A percentile compares a stretch with the other conserved stretches of the same genome.
Evolutionary conservation across 1,139 yeast genomes (phyloP).

Genomic region (Geotrichum reessii): DNA sequence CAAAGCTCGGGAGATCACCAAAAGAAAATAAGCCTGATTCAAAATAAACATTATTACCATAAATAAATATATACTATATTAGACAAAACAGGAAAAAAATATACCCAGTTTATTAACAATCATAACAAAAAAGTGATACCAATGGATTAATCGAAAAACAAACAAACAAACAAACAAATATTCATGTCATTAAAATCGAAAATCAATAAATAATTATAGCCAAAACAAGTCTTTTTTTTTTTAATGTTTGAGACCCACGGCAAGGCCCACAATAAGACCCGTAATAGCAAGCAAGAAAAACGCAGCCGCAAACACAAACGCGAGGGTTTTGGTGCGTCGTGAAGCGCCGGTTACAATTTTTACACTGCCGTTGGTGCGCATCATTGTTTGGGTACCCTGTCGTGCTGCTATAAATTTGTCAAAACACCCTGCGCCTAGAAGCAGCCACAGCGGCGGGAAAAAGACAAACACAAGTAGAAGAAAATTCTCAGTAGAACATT

Average conservation of each 20-base stretch:
- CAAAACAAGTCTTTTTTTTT: too few species aligned
- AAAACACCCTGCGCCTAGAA: constrained; percentile 17
- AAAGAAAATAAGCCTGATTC: too few species aligned
- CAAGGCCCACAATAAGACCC: constrained; percentile 17
- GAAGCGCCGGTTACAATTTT: constrained; percentile 6
- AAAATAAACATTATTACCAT: too few species aligned
- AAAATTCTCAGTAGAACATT: constrained; percentile 8
- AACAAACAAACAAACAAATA: too few species aligned
- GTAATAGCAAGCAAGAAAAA: constrained; percentile 15
- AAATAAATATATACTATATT: too few species aligned
- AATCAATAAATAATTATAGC: too few species aligned
- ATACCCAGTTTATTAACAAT: too few species aligned
- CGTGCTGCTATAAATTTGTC: constrained; percentile 12
- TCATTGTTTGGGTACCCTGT: neutral
- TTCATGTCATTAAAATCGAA: too few species aligned
- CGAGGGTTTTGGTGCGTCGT: constrained; percentile 11
- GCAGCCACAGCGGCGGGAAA: constrained; percentile 20
- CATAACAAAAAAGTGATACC: too few species aligned
- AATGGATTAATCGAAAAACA: too few species aligned
- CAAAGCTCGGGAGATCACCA: too few species aligned
- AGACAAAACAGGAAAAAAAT: too few species aligned
- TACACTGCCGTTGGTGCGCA: neutral
- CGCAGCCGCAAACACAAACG: constrained; percentile 11
- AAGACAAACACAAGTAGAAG: constrained; percentile 11
- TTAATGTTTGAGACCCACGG: constrained; percentile 10